These are phyloP conservation scores for Rhizomucor pusillus DNA, from an alignment of 371 early-diverging fungal genomes.

Conservation along the genomic window DNA sequence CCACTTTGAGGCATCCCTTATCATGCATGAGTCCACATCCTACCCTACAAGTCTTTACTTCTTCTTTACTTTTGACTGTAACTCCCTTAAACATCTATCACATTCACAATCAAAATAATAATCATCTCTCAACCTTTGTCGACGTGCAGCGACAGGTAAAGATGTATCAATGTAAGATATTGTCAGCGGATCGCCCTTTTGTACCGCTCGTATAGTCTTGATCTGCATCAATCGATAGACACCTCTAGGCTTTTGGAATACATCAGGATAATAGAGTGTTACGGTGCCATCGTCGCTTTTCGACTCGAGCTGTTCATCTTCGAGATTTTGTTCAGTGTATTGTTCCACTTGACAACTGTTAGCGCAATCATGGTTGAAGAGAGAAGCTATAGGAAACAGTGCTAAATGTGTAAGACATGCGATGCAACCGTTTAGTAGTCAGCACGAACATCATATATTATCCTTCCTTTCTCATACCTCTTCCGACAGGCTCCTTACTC, in stretches of 20 bases:
- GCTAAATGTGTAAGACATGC: constrained; percentile 10
- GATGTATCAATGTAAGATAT: constrained; percentile 54
- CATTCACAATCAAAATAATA: constrained; percentile 55
- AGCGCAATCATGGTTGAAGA: constrained; percentile 52
- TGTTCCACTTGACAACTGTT: constrained; percentile 45
- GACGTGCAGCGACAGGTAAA: constrained; percentile 39
- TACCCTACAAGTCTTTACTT: too few species aligned
- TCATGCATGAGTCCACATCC: too few species aligned
- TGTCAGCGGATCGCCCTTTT: constrained; percentile 33
- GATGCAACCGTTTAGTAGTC: too few species aligned
- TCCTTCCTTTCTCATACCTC: constrained; percentile 13
- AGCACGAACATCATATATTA: constrained; percentile 3
- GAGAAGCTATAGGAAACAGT: constrained; percentile 20
- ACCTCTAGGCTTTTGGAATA: constrained; percentile 24
- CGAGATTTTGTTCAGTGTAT: constrained; percentile 13
- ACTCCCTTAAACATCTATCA: constrained; percentile 36
- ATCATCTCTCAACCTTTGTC: constrained; percentile 31
- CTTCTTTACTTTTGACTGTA: not conserved
- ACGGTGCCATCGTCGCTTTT: not conserved
- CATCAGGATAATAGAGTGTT: constrained; percentile 15
- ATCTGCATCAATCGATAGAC: constrained; percentile 28
- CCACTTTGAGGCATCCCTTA: too few species aligned
- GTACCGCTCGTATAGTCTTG: constrained; percentile 27
- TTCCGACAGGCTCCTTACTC: constrained; percentile 10
- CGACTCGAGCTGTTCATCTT: constrained; percentile 7